Percentiles rank a stretch among this genome's conserved stretches.
Evolutionary conservation across 179 eudicot species (phyloP).

Genomic region (Vitellaria paradoxa): DNA sequence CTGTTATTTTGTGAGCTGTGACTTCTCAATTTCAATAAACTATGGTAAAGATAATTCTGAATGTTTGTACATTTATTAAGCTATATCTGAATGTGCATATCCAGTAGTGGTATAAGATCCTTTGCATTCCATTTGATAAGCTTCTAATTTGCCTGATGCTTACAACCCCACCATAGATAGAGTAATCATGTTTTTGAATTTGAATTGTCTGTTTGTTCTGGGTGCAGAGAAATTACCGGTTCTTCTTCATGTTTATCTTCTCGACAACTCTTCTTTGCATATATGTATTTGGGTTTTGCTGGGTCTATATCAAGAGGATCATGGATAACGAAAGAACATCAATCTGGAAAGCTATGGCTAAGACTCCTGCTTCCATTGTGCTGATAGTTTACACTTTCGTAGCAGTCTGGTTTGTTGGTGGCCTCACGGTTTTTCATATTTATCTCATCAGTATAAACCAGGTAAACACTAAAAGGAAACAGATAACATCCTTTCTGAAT

Average conservation of each 20-base stretch:
- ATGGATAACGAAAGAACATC: slow-evolving; percentile 32
- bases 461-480: slow-evolving; percentile 18
- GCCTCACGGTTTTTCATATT: slow-evolving; percentile 49
- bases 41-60: neutral
- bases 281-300: slow-evolving; percentile 44
- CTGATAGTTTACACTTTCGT: slow-evolving; percentile 43
- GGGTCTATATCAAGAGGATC: slow-evolving; percentile 38
- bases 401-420: slow-evolving; percentile 56
- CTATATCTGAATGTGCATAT: neutral
- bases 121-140: neutral
- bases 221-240: slow-evolving; percentile 62
- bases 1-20: neutral
- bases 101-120: neutral
- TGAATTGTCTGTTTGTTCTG: slow-evolving; percentile 11
- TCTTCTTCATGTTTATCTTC: slow-evolving; percentile 53
- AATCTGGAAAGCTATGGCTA: slow-evolving; percentile 47
- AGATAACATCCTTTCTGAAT: neutral
- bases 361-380: slow-evolving; percentile 45
- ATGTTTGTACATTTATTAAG: neutral
- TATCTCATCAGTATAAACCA: slow-evolving; percentile 55
- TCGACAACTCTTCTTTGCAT: slow-evolving; percentile 50
- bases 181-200: slow-evolving; percentile 4
- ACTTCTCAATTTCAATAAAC: neutral
- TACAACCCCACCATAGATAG: neutral
- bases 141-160: neutral